Base-by-base conservation (phyloP, 371 early-diverging fungal species). In the Mucor lusitanicus region DNA sequence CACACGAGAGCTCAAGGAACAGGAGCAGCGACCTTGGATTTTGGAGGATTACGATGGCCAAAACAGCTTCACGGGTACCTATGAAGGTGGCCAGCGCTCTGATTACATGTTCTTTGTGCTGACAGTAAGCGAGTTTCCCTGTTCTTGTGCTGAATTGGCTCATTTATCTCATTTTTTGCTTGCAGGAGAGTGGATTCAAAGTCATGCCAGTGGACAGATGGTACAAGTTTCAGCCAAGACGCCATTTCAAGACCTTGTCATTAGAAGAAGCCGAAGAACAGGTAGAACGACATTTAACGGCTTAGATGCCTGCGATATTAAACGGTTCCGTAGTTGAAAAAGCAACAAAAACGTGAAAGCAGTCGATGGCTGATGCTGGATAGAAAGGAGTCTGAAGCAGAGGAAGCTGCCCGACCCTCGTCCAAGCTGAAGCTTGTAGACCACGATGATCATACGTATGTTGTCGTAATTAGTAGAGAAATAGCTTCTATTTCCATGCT, bases 191-290 rank as follows among this genome's bases (percentile, higher is more conserved):
- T 61, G 92, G 92, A 3, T 95, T 97, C 77, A 88, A 90, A 69
- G 95, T 97, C 4, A 88, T 95, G 21, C 95, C 94, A 9, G 93
- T 92, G 0, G 84, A 92, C 65, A 87, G 92, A 61, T 96, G 95
- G 94, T 98, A 97, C 83, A 94, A 92, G 73, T 97, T 99, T 64
- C 85, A 86, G 37, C 86, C 89, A 23, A 93, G 92, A 75, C 81
- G 93, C 44, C 89, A 88, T 68, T 92, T 95, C 66, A 85, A 85
- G 17, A 92, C 93, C 0, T 78, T 97, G 33, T 90, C 96, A 0
- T 63, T 91, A 21, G 98, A 98, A 65, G 97, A 99, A 80, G 97
- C 96, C 1, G 98, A 98, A 73, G 95, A 91, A 67, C 88, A 89
- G 79, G 89, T 96, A 84, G 59, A 44, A 57, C 25, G 6, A 35